Evolutionary conservation across 2,329 filamentous ascomycete species (phyloP).

Genomic region (Cladorrhinum sp.): DNA sequence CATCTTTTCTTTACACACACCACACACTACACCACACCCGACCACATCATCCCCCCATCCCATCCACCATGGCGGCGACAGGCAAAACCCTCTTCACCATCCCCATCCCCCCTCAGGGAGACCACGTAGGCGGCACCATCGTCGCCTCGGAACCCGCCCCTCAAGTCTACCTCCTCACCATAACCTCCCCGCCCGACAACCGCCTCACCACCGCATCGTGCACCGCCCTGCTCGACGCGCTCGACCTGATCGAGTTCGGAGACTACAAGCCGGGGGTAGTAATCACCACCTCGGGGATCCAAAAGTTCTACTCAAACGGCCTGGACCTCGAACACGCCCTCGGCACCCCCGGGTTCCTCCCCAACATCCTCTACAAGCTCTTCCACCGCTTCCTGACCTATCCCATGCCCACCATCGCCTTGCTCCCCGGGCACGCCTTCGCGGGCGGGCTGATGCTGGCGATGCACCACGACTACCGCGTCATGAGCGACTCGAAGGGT

Average conservation of each 20-base stretch:
- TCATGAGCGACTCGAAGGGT: slow-evolving; percentile 68
- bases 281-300: slow-evolving; percentile 69
- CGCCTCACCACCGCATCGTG: slow-evolving; percentile 68
- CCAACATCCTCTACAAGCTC: slow-evolving; percentile 58
- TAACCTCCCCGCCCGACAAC: slow-evolving; percentile 71
- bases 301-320: slow-evolving; percentile 81
- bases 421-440: slow-evolving; percentile 77
- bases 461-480: slow-evolving; percentile 79
- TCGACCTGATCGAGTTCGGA: slow-evolving; percentile 70
- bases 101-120: slow-evolving; percentile 46
- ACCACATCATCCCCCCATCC: neutral
- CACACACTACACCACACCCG: neutral
- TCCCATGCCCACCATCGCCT: slow-evolving; percentile 78
- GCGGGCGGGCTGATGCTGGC: slow-evolving; percentile 78
- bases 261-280: slow-evolving; percentile 66
- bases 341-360: slow-evolving; percentile 57
- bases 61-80: too few species aligned
- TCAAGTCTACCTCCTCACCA: slow-evolving; percentile 69
- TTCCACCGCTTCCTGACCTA: slow-evolving; percentile 67
- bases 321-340: slow-evolving; percentile 70
- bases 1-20: neutral
- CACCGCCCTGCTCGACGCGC: slow-evolving; percentile 62
- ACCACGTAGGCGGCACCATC: slow-evolving; percentile 55
- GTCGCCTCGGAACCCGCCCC: slow-evolving; percentile 59
- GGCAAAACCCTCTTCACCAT: slow-evolving; percentile 63